Evolutionary conservation across 495 filamentous ascomycete species (phyloP).

Genomic region (Chaetomium cochliodes): DNA sequence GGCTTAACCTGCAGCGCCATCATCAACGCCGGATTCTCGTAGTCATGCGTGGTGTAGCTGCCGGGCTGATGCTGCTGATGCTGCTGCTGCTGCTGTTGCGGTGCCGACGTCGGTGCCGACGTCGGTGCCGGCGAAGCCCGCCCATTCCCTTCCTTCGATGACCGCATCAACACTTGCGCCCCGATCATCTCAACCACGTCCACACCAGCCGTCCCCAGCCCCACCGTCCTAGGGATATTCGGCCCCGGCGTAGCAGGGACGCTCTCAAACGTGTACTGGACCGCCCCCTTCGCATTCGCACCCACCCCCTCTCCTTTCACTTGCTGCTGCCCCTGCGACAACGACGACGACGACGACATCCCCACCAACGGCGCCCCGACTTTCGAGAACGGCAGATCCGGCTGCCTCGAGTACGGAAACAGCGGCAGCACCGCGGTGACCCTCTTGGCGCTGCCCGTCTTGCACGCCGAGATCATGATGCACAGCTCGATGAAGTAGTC

Average conservation of each 20-base stretch:
- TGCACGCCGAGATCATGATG: slow-evolving; percentile 96
- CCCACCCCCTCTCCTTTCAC: neutral
- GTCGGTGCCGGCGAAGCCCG: neutral
- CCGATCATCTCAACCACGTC: slow-evolving; percentile 67
- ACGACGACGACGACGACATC: neutral
- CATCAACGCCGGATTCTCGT: slow-evolving; percentile 53
- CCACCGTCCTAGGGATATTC: slow-evolving; percentile 60
- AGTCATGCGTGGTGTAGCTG: slow-evolving; percentile 55
- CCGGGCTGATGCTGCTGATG: neutral
- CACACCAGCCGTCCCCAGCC: slow-evolving; percentile 56
- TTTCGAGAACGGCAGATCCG: slow-evolving; percentile 95
- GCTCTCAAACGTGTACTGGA: slow-evolving; percentile 57
- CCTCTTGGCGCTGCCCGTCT: slow-evolving; percentile 86
- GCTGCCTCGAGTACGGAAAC: slow-evolving; percentile 94
- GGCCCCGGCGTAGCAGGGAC: slow-evolving; percentile 79
- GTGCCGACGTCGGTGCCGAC: neutral
- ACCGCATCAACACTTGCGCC: slow-evolving; percentile 21
- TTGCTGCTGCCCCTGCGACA: too few species aligned
- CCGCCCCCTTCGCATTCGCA: neutral
- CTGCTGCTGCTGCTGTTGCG: too few species aligned
- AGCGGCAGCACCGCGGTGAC: slow-evolving; percentile 93
- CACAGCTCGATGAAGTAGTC: slow-evolving; percentile 94
- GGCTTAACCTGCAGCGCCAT: slow-evolving; percentile 71
- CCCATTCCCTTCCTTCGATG: neutral
- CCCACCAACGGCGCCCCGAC: slow-evolving; percentile 70